phyloP scores from a whole-genome alignment of 2,329 filamentous ascomycete genomes.

The Ophiognomonia clavigignenti-juglandacearum region DNA sequence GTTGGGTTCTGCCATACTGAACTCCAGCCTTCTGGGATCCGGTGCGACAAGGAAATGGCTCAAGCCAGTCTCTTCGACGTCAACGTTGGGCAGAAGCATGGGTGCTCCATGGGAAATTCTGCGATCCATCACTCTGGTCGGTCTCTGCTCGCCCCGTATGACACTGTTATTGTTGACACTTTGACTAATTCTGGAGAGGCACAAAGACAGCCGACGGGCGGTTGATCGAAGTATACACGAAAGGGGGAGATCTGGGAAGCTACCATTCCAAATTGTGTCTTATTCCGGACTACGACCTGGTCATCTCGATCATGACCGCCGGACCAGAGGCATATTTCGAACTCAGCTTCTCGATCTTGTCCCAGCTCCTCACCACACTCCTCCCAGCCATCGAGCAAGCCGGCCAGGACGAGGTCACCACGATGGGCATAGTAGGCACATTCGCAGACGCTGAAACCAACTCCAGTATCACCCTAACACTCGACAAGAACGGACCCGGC shows the following conservation, averaged over 20 bases:
- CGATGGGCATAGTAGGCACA: conserved; percentile 27
- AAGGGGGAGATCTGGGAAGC: conserved; percentile 36
- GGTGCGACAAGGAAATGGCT: conserved; percentile 24
- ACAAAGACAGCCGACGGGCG: conserved; percentile 29
- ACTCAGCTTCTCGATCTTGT: conserved; percentile 12
- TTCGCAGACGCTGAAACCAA: conserved; percentile 33
- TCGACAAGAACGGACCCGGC: conserved; percentile 35
- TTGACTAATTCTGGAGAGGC: no score
- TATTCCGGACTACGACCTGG: conserved; percentile 42
- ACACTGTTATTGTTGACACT: no score
- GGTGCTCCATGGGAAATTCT: conserved; percentile 31
- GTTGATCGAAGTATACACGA: conserved; percentile 42
- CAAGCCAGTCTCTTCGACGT: conserved; percentile 25
- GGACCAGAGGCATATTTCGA: conserved; percentile 19
- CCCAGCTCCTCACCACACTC: conserved; percentile 28
- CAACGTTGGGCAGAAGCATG: conserved; percentile 23
- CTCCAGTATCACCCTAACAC: conserved; percentile 32
- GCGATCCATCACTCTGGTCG: conserved; percentile 23
- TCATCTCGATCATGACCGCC: conserved; percentile 34
- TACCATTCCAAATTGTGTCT: conserved; percentile 37
- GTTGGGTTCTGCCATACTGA: conserved; percentile 23
- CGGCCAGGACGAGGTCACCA: conserved; percentile 29
- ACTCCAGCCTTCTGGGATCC: conserved; percentile 20
- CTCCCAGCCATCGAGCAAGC: conserved; percentile 39
- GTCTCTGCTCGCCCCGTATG: no score